phyloP scores from a whole-genome alignment of 306 rosid species.

The Abrus pulchellus region DNA sequence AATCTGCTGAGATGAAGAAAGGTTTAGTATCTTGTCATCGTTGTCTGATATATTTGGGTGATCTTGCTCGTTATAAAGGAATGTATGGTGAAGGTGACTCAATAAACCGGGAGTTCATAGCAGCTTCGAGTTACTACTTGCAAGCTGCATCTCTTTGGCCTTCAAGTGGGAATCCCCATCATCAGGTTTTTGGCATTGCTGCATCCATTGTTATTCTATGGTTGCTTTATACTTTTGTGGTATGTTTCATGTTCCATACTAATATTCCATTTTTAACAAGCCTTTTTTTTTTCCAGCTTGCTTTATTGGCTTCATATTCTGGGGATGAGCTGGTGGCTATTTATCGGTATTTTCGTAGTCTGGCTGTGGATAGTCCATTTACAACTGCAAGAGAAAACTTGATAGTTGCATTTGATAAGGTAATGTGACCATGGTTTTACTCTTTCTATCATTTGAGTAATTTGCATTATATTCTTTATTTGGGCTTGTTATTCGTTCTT shows the following conservation, averaged over 20 bases:
- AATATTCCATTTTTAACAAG: constrained; percentile 27
- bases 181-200: constrained; percentile 69
- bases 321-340: constrained; percentile 84
- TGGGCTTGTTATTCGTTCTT: background rate
- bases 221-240: background rate
- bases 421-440: constrained; percentile 33
- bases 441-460: background rate
- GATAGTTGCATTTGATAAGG: constrained; percentile 97
- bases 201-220: background rate
- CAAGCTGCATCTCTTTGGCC: constrained; percentile 96
- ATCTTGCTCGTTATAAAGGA: constrained; percentile 97
- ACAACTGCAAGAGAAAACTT: constrained; percentile 92
- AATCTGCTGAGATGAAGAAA: constrained; percentile 79
- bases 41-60: constrained; percentile 92
- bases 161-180: constrained; percentile 94
- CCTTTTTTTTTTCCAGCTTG: constrained; percentile 68
- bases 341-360: constrained; percentile 91
- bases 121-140: constrained; percentile 92
- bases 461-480: background rate
- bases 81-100: constrained; percentile 93
- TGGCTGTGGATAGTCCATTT: constrained; percentile 91
- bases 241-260: constrained; percentile 1
- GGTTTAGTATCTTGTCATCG: constrained; percentile 90
- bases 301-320: constrained; percentile 91
- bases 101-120: constrained; percentile 74